These are phyloP conservation scores for Passiflora organensis DNA, from an alignment of 345 rosid species.

Conservation along the genomic window DNA sequence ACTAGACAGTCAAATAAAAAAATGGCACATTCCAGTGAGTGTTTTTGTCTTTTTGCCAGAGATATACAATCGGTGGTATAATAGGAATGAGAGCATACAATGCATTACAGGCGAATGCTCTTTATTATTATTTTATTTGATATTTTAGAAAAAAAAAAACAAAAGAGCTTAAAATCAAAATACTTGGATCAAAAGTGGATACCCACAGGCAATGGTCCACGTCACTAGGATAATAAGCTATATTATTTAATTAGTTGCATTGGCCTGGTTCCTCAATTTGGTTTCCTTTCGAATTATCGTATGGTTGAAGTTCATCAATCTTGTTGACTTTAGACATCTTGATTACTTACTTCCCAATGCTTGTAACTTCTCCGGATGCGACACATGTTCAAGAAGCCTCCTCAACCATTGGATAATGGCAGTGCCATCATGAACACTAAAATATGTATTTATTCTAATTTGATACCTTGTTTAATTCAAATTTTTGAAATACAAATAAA, in stretches of 20 bases:
- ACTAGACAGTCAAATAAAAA: background rate
- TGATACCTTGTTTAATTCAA: too few species aligned
- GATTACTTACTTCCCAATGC: background rate
- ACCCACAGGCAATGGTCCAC: slow-evolving; percentile 6
- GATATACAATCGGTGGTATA: slow-evolving; percentile 1
- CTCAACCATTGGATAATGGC: background rate
- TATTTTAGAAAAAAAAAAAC: too few species aligned
- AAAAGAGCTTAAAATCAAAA: too few species aligned
- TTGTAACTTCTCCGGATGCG: too few species aligned
- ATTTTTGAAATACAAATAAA: too few species aligned
- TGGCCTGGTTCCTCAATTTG: background rate
- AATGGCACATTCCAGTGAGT: background rate
- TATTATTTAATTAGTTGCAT: background rate
- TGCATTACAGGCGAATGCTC: too few species aligned
- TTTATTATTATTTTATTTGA: too few species aligned
- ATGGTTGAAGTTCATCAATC: slow-evolving; percentile 8
- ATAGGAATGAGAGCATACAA: too few species aligned
- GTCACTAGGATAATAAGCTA: background rate
- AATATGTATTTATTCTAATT: background rate
- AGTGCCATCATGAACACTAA: background rate
- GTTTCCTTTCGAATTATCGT: slow-evolving; percentile 4
- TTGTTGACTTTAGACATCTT: slow-evolving; percentile 9
- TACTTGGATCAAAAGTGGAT: slow-evolving; percentile 10
- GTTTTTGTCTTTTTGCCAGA: background rate
- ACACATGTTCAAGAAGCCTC: background rate